These are phyloP conservation scores for Candida morakotiae DNA, from an alignment of 805 yeast species.

Conservation along the genomic window DNA sequence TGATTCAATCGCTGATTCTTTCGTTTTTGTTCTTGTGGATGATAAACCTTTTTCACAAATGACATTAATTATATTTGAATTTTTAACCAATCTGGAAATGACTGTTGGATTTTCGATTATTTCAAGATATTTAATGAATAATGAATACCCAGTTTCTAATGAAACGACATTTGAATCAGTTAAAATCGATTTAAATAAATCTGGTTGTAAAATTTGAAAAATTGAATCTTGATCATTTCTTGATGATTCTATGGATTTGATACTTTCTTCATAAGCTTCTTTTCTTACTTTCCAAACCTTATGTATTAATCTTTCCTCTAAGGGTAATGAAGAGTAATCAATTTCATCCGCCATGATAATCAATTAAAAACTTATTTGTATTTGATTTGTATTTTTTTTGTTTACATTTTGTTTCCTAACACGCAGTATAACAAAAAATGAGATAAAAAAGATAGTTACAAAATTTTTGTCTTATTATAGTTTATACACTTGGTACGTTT, in stretches of 20 bases:
- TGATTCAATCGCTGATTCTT: constrained; percentile 58
- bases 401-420: not conserved
- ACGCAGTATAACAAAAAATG: not conserved
- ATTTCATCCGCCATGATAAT: constrained; percentile 34
- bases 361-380: not conserved
- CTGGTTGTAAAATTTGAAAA: constrained; percentile 51
- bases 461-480: not conserved
- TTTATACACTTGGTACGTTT: constrained; percentile 1
- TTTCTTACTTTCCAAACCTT: constrained; percentile 85
- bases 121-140: constrained; percentile 52
- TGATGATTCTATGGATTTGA: constrained; percentile 47
- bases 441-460: not conserved
- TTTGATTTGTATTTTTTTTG: constrained; percentile 1
- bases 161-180: constrained; percentile 87
- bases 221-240: constrained; percentile 53
- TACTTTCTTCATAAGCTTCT: constrained; percentile 70
- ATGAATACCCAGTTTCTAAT: constrained; percentile 72
- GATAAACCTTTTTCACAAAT: constrained; percentile 80
- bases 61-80: constrained; percentile 37
- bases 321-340: constrained; percentile 60
- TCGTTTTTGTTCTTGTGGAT: constrained; percentile 73
- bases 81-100: constrained; percentile 35
- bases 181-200: constrained; percentile 52
- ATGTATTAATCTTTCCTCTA: constrained; percentile 63
- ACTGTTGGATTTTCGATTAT: constrained; percentile 47